phyloP scores from a whole-genome alignment of 176 grass and related monocot species.

The Pontederia paniculata region DNA sequence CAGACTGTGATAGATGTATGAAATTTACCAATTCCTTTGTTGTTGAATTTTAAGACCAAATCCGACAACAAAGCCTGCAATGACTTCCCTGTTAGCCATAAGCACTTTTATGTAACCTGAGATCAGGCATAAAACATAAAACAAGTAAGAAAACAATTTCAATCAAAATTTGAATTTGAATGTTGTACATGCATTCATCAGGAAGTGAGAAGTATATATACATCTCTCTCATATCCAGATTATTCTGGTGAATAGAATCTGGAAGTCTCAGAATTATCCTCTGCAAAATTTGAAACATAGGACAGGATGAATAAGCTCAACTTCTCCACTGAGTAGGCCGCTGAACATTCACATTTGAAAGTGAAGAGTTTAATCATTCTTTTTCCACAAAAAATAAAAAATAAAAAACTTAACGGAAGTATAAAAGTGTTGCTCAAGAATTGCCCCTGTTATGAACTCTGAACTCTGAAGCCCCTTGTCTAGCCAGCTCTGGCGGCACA shows the following conservation, averaged over 20 bases:
- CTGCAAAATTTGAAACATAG: constrained; percentile 46
- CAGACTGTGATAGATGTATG: not conserved
- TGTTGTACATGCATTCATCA: not conserved
- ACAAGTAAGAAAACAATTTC: constrained; percentile 8
- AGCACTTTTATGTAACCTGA: constrained; percentile 89
- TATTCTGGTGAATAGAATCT: constrained; percentile 54
- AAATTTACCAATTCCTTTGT: constrained; percentile 71
- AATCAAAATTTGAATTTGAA: not conserved
- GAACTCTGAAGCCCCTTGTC: constrained; percentile 87
- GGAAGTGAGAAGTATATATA: not conserved
- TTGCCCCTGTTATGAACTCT: constrained; percentile 64
- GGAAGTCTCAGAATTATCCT: constrained; percentile 48
- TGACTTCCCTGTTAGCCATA: constrained; percentile 63
- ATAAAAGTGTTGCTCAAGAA: constrained; percentile 78
- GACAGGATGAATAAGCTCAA: constrained; percentile 10
- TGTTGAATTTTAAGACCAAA: constrained; percentile 79
- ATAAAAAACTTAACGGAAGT: too few species aligned
- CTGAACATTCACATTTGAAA: too few species aligned
- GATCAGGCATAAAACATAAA: constrained; percentile 21
- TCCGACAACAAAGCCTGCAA: constrained; percentile 80
- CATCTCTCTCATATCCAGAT: constrained; percentile 85
- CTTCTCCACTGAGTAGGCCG: not conserved
- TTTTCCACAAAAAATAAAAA: too few species aligned
- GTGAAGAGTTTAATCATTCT: too few species aligned
- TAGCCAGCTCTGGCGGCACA: constrained; percentile 86